Base-by-base conservation (phyloP, 2,329 filamentous ascomycete species). In the Biscogniauxia mediterranea region DNA sequence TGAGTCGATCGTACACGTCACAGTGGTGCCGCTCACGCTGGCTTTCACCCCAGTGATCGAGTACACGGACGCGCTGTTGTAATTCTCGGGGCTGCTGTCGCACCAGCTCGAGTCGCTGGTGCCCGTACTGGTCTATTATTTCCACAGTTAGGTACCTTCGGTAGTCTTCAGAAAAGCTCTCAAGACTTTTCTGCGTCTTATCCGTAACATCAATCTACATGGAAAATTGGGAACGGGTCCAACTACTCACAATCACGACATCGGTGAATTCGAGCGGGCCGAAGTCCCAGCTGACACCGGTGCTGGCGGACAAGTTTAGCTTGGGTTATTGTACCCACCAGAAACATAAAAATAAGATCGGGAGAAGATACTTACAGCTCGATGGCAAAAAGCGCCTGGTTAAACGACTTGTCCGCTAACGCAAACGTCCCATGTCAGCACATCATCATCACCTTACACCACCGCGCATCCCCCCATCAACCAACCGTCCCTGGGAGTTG, bases 191-290 rank as follows among this genome's bases (percentile, higher is more conserved):
- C 23, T 23, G 23, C 23, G 23, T 23, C 5, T 5, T 23, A 5
- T 23, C 23, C 5, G 23, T 23, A 23, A 23, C 23, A 23, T 5
- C n/a, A n/a, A 23, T 23, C 23, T 28, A 28, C 8, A 28, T 8
- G 26, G 26, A 32, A 13, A 32, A 32, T 13, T 32, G 7, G 28
- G 28, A 32, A 32, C 28, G 7, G 11, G 3, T 32, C 3, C 6
- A 66, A 52, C 5, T 3, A 66, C 73, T 71, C 64, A 83, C 82
- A 5, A 83, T 83, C 57, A 80, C 80, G 61, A 87, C 73, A 54
- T 79, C 76, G 62, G 79, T 64, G 59, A 75, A 79, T 7, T 71
- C 71, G n/a, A 79, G 68, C 11, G 69, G 60, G 1, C 77, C 76
- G 61, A 79, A 79, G 63, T 76, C 68, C 77, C 77, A 79, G n/a